Base-by-base conservation (phyloP, 257 asterid genomes). In the Oldenlandia corymbosa region DNA sequence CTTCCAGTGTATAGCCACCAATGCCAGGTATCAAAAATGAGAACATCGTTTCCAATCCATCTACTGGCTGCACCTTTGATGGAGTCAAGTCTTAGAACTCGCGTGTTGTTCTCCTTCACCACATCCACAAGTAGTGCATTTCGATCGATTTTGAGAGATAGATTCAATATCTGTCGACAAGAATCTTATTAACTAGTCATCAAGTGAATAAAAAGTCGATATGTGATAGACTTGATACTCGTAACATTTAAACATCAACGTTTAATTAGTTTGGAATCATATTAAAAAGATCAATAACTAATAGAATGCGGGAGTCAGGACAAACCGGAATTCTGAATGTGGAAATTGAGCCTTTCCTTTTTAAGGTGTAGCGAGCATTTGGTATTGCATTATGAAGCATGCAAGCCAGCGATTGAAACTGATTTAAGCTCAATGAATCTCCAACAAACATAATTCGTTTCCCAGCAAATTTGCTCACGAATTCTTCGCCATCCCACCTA, bases 331-430 rank as follows among this genome's bases (percentile, higher is more conserved):
- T 53, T 7, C 65, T 56, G 64, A 78, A 74, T 24, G 6, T 68
- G 20, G 83, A 71, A 1, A 63, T 42, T 11, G 47, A 16, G 47
- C 47, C 47, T 11, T 11, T 51, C 30, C 65, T 74, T 17, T 18
- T 14, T 3, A 53, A 31, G 3, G 39, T 64, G 62, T 48, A 68
- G 5, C 50, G 48, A 18, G 73, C 46, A 31, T 49, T 26, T 16
- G 78, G 75, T 1, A 53, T 18, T 13, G 80, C 66, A 1, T 60
- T 41, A 49, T 74, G 75, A 30, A 78, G 68, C 80, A 78, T 60
- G 75, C 83, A 78, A 2, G 75, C 71, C 20, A 71, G 80, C 18
- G 80, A 78, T n/a, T 78, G 80, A 77, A 77, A 78, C 24, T 78
- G 80, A 42, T 78, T 73, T 2, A 71, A 55, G 17, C 80, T 60